Evolutionary conservation across 1,284 basidiomycete species (phyloP), one percentile per base, ranked within the genome.

Genomic region (Marasmius tenuissimus): DNA sequence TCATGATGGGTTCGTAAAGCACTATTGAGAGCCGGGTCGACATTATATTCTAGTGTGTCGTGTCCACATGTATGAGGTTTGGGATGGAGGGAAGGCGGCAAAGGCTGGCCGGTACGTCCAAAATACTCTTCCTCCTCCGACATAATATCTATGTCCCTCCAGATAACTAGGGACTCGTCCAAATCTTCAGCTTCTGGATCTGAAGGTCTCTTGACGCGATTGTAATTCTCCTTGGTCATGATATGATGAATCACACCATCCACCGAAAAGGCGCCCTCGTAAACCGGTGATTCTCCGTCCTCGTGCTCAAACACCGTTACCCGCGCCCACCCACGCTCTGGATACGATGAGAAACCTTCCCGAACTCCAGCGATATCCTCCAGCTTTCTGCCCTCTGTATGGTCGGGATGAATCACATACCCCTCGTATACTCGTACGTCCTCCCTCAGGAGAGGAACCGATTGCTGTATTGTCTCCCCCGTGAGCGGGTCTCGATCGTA

Each of bases 211-310:
- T 82, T 86, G 69, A 81, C 81, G 52, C 85, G 82, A 42, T 87
- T 68, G 74, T 94, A 95, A 68, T 88, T 87, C 34, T 88, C 86
- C 67, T 81, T 83, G 12, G 89, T 90, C 74, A 89, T 80, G 65
- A 95, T 79, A 70, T 93, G 89, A 74, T 92, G 87, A n/a, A 84
- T 78, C 61, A 86, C 78, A 18, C 92, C 92, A 53, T 85, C 74
- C n/a, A 85, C 81, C 8, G 83, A 83, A 75, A 94, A 94, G 7
- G 88, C 85, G 60, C 93, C 93, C 70, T 94, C 91, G 70, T 88
- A 93, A 3, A 84, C 72, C 2, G 89, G 88, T 4, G 84, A 69
- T 35, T 79, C 64, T 61, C 80, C 80, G 57, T 87, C 82, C 38
- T 88, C 89, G 66, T 87, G 83, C 66, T 87, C 73, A 71, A 90